phyloP scores from a whole-genome alignment of 441 rosid genomes.

The Populus hybrid region DNA sequence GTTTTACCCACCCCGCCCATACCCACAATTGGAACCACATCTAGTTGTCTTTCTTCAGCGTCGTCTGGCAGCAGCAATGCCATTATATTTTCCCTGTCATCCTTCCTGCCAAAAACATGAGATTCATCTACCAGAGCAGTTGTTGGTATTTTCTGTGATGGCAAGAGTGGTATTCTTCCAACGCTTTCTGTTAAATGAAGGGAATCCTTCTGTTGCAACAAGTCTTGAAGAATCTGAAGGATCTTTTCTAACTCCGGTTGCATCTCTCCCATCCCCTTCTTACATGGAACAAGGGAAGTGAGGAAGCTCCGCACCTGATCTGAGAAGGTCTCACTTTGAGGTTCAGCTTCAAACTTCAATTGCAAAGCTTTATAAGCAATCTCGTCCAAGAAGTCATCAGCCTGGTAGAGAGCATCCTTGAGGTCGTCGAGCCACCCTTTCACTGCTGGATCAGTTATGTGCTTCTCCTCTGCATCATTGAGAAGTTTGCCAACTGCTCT shows the following conservation, averaged over 20 bases:
- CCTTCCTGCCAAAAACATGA: conserved; percentile 12
- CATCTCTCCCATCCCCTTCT: not conserved
- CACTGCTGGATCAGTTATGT: conserved; percentile 6
- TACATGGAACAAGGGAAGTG: not conserved
- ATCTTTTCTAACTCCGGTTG: not conserved
- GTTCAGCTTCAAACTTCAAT: conserved; percentile 10
- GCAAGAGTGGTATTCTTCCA: not conserved
- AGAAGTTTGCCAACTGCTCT: conserved; percentile 20
- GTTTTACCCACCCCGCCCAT: conserved; percentile 35
- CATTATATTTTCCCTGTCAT: not conserved
- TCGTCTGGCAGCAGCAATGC: not conserved
- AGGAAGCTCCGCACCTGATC: not conserved
- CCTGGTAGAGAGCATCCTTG: conserved; percentile 29
- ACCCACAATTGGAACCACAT: conserved; percentile 27
- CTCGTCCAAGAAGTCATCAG: conserved; percentile 42
- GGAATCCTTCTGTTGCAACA: conserved; percentile 12
- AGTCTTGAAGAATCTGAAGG: conserved; percentile 19
- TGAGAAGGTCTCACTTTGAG: not conserved
- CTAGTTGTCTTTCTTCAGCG: not conserved
- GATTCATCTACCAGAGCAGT: conserved; percentile 18
- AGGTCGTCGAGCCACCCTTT: conserved; percentile 33
- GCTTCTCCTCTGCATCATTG: conserved; percentile 34
- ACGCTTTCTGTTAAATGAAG: conserved; percentile 11
- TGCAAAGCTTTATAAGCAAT: conserved; percentile 13
- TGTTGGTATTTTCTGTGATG: not conserved